Percentiles rank a stretch among this genome's conserved stretches.
Evolutionary conservation across 2,329 filamentous ascomycete genomes (phyloP).

Genomic region (Magnaporthiopsis rhizophila): DNA sequence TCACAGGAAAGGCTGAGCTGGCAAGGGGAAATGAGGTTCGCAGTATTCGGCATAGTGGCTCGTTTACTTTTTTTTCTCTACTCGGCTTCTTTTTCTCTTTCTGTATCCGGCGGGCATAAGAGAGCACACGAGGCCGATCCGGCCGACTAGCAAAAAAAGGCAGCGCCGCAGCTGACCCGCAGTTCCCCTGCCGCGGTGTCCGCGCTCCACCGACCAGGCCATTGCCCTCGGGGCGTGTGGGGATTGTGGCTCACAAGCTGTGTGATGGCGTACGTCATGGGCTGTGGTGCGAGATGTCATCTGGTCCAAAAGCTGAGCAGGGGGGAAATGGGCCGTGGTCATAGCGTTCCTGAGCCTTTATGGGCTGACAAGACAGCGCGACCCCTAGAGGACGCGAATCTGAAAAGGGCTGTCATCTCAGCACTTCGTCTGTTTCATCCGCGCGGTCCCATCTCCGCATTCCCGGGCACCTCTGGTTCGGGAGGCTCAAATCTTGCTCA

Average conservation of each 20-base stretch:
- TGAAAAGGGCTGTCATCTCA: neutral
- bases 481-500: no score
- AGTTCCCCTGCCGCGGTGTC: neutral
- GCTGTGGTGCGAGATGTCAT: slow-evolving; percentile 2
- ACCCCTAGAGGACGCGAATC: neutral
- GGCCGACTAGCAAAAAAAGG: neutral
- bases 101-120: neutral
- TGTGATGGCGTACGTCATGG: slow-evolving; percentile 2
- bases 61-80: neutral
- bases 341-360: neutral
- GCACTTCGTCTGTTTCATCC: neutral
- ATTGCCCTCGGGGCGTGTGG: neutral
- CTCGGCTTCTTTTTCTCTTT: neutral
- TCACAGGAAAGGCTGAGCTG: neutral
- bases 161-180: neutral
- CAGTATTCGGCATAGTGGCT: neutral
- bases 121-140: neutral
- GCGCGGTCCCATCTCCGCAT: neutral
- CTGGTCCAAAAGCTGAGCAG: neutral
- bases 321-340: neutral
- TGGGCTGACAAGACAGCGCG: neutral
- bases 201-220: neutral
- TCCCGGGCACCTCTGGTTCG: neutral
- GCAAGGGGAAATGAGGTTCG: neutral
- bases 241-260: neutral